Evolutionary conservation across 2,329 filamentous ascomycete species (phyloP).

Genomic region (Madurella fahalii): DNA sequence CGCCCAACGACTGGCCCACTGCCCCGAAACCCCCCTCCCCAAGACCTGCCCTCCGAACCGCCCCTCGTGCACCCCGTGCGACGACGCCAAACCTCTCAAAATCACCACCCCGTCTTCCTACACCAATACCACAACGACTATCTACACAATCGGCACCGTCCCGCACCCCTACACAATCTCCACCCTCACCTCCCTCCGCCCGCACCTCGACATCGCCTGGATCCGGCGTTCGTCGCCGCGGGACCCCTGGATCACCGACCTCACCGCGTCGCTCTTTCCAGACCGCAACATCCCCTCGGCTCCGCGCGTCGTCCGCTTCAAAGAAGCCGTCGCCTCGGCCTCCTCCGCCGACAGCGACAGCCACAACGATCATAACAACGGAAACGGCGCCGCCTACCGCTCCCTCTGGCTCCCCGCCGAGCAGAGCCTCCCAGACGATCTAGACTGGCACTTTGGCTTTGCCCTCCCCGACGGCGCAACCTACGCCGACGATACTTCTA

Average conservation of each 20-base stretch:
- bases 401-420: conserved; percentile 81
- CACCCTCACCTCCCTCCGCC: conserved; percentile 59
- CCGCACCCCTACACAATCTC: conserved; percentile 87
- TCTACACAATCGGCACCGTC: conserved; percentile 81
- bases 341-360: no score
- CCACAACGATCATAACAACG: background rate
- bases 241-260: conserved; percentile 71
- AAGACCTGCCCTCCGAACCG: conserved; percentile 80
- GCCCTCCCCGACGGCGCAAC: conserved; percentile 55
- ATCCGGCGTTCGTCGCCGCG: conserved; percentile 66
- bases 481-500: conserved; percentile 34
- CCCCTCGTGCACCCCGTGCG: conserved; percentile 70
- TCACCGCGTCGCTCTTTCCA: conserved; percentile 67
- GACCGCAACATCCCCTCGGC: conserved; percentile 54
- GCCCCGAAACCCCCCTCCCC: conserved; percentile 68
- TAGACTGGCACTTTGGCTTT: conserved; percentile 91
- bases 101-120: conserved; percentile 65
- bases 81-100: conserved; percentile 58
- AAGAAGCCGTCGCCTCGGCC: conserved; percentile 70
- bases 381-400: conserved; percentile 52
- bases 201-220: conserved; percentile 58
- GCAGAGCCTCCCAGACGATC: conserved; percentile 58
- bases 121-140: conserved; percentile 59
- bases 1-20: conserved; percentile 70
- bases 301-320: conserved; percentile 68